Percentiles rank a stretch among this genome's conserved stretches.
phyloP scores from a whole-genome alignment of 108 stramenopile genomes.

The Pseudonitzschia multistriata region DNA sequence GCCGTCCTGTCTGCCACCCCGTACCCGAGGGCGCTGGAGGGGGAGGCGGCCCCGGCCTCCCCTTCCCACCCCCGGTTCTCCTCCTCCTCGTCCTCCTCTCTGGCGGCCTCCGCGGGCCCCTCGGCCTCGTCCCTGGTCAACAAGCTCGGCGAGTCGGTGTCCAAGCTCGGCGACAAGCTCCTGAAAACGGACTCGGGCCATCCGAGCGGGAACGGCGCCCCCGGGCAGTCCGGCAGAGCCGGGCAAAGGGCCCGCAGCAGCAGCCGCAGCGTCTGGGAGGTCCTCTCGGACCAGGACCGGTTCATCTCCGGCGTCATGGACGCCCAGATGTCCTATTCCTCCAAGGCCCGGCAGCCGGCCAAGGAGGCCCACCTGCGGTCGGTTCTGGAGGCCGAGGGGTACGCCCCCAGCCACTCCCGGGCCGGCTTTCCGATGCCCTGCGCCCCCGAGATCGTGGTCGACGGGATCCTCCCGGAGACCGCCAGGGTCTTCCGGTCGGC shows the following conservation, averaged over 20 bases:
- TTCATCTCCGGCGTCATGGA: conserved; percentile 85
- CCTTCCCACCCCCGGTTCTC: not conserved
- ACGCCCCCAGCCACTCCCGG: conserved; percentile 8
- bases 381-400: conserved; percentile 63
- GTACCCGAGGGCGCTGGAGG: conserved; percentile 19
- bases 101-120: conserved; percentile 9
- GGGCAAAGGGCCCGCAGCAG: no score
- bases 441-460: conserved; percentile 82
- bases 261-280: conserved; percentile 61
- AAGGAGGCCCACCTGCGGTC: conserved; percentile 84
- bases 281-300: conserved; percentile 73
- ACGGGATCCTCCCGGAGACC: conserved; percentile 57
- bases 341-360: conserved; percentile 80
- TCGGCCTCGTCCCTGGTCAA: conserved; percentile 30
- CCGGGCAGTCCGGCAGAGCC: conserved; percentile 3
- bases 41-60: not conserved
- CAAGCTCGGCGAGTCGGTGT: conserved; percentile 49
- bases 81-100: conserved; percentile 1
- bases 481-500: conserved; percentile 93
- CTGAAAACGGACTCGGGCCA: conserved; percentile 3
- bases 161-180: conserved; percentile 50
- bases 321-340: conserved; percentile 56
- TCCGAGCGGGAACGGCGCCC: not conserved
- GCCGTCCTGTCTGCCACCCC: conserved; percentile 44
- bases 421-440: conserved; percentile 89